Evolutionary conservation across 1,284 basidiomycete species (phyloP).

Genomic region (Coriolopsis trogii): DNA sequence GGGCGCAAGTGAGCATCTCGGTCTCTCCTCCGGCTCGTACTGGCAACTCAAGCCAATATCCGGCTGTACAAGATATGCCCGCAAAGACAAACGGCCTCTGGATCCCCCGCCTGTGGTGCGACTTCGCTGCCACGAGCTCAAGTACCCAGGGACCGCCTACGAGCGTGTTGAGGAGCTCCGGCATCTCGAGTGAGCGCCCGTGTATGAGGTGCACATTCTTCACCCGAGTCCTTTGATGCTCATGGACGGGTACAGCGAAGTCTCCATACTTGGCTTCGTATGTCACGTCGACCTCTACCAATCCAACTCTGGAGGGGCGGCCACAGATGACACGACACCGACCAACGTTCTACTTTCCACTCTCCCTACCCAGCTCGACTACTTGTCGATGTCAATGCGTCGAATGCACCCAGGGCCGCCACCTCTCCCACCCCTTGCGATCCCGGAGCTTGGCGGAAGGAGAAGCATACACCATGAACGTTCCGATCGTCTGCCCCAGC

Average conservation of each 20-base stretch:
- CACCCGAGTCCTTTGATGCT: not conserved
- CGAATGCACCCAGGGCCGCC: too few species aligned
- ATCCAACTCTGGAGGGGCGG: conserved; percentile 34
- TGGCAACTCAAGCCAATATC: not conserved
- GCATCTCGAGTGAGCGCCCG: conserved; percentile 39
- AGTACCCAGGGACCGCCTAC: conserved; percentile 29
- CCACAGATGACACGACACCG: too few species aligned
- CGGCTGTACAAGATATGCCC: conserved; percentile 33
- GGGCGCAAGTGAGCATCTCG: conserved; percentile 20
- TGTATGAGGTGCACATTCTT: conserved; percentile 9
- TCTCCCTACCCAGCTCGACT: too few species aligned
- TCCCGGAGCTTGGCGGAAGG: too few species aligned
- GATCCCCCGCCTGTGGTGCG: conserved; percentile 46
- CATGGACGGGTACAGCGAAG: conserved; percentile 4
- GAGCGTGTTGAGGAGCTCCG: conserved; percentile 40
- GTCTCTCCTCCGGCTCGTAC: not conserved
- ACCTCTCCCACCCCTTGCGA: too few species aligned
- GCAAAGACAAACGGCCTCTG: conserved; percentile 43
- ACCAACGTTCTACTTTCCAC: too few species aligned
- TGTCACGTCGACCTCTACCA: conserved; percentile 66
- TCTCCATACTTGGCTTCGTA: conserved; percentile 50
- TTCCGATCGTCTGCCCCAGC: too few species aligned
- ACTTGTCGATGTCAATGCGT: too few species aligned
- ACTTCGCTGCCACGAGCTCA: conserved; percentile 31
- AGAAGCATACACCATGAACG: too few species aligned